These are phyloP conservation scores for Gigaspora rosea DNA, from an alignment of 192 early-diverging fungal genomes.

Conservation along the genomic window DNA sequence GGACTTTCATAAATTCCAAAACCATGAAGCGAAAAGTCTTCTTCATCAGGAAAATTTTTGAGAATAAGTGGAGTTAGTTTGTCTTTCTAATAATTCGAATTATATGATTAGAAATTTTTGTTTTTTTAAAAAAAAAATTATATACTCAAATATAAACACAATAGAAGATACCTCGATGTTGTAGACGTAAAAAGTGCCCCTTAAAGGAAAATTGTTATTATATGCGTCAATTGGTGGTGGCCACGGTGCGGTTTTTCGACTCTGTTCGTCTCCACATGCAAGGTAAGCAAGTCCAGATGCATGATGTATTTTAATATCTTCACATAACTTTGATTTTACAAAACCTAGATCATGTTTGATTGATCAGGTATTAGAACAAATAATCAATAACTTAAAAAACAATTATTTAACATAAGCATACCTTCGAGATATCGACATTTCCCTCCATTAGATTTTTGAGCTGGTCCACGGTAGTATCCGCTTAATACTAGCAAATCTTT, in stretches of 20 bases:
- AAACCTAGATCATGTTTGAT: no score
- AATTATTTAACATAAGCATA: not conserved
- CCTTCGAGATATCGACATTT: not conserved
- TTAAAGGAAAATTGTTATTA: slow-evolving; percentile 30
- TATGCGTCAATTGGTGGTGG: slow-evolving; percentile 36
- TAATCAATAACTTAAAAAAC: not conserved
- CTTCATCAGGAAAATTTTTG: slow-evolving; percentile 30
- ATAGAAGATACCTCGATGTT: slow-evolving; percentile 46
- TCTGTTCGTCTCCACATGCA: slow-evolving; percentile 53
- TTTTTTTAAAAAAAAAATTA: not conserved
- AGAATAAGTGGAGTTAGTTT: slow-evolving; percentile 42
- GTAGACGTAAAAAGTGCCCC: slow-evolving; percentile 52
- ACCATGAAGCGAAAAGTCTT: slow-evolving; percentile 52
- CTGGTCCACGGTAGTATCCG: not conserved
- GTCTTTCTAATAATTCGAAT: slow-evolving; percentile 41
- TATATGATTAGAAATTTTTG: not conserved
- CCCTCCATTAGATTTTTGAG: not conserved
- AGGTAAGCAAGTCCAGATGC: slow-evolving; percentile 54
- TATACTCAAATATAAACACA: not conserved
- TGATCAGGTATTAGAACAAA: not conserved
- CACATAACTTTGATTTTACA: slow-evolving; percentile 53
- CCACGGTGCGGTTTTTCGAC: slow-evolving; percentile 47
- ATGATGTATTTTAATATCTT: slow-evolving; percentile 59
- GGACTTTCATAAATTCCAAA: slow-evolving; percentile 56
- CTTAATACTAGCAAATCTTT: not conserved